Evolutionary conservation across 257 asterid genomes (phyloP).

Genomic region (Solanum clarkiae): DNA sequence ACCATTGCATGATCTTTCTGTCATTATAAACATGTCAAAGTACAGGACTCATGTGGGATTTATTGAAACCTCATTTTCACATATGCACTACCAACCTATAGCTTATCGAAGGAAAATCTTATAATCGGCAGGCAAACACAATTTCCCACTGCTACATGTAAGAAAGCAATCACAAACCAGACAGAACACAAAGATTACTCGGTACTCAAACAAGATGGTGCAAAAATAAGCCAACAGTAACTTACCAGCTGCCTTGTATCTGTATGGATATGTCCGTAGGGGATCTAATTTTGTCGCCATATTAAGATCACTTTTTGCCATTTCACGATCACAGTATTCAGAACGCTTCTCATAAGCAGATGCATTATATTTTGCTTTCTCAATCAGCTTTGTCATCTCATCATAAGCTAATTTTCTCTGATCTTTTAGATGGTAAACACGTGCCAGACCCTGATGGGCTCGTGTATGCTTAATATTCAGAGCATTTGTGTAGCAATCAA

Average conservation of each 20-base stretch:
- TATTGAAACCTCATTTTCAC: not conserved
- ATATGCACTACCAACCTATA: not conserved
- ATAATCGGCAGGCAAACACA: not conserved
- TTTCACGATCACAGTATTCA: constrained; percentile 82
- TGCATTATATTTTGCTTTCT: constrained; percentile 73
- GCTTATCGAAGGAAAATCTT: not conserved
- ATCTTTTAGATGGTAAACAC: constrained; percentile 82
- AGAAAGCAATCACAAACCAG: not conserved
- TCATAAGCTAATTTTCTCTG: constrained; percentile 82
- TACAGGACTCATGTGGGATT: not conserved
- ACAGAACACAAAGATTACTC: not conserved
- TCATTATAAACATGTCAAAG: not conserved
- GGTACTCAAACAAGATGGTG: not conserved
- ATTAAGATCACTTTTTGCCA: constrained; percentile 81
- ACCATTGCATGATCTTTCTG: not conserved
- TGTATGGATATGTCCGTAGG: constrained; percentile 81
- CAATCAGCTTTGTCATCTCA: constrained; percentile 93
- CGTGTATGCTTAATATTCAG: constrained; percentile 82
- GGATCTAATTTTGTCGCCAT: constrained; percentile 84
- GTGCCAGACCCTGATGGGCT: constrained; percentile 96
- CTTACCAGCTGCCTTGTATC: constrained; percentile 90
- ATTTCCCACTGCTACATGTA: not conserved
- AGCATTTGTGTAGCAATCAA: constrained; percentile 83
- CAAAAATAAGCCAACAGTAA: not conserved
- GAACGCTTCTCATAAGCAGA: constrained; percentile 96